phyloP scores from a whole-genome alignment of 441 rosid species.

The Pelargonium myrrhifolium region DNA sequence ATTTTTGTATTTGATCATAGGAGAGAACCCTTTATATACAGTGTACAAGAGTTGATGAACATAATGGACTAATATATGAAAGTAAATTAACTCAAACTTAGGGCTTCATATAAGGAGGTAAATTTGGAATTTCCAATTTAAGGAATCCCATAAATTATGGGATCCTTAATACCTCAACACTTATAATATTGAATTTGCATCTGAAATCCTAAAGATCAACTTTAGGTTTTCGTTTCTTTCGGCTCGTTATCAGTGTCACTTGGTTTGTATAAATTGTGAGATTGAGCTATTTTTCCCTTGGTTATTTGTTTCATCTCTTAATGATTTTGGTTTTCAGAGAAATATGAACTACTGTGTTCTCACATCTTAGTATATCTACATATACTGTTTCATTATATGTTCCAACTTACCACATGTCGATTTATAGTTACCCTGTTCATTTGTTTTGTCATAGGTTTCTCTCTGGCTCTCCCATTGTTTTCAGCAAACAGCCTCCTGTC shows the following conservation, averaged over 20 bases:
- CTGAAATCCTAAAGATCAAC: background rate
- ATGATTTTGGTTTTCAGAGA: background rate
- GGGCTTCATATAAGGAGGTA: too few relatives aligned
- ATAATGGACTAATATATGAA: too few relatives aligned
- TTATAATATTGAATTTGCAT: background rate
- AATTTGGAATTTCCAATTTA: too few relatives aligned
- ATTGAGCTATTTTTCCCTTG: background rate
- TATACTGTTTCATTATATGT: background rate
- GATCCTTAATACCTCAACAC: too few relatives aligned
- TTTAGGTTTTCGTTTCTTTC: background rate
- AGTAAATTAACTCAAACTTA: too few relatives aligned
- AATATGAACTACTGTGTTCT: background rate
- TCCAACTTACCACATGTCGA: background rate
- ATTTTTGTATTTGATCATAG: too few relatives aligned
- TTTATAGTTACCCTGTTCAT: background rate
- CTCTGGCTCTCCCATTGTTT: constrained; percentile 75
- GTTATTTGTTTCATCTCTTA: background rate
- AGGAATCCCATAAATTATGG: too few relatives aligned
- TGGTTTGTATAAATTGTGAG: background rate
- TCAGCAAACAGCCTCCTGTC: constrained; percentile 66
- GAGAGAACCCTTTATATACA: too few relatives aligned
- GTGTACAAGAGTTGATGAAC: too few relatives aligned
- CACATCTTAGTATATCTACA: background rate
- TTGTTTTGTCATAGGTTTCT: constrained; percentile 46
- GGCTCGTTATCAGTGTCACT: background rate